Conservation (phyloP, 2,329 filamentous ascomycete genomes). For the Trichoderma brevicompactum region DNA sequence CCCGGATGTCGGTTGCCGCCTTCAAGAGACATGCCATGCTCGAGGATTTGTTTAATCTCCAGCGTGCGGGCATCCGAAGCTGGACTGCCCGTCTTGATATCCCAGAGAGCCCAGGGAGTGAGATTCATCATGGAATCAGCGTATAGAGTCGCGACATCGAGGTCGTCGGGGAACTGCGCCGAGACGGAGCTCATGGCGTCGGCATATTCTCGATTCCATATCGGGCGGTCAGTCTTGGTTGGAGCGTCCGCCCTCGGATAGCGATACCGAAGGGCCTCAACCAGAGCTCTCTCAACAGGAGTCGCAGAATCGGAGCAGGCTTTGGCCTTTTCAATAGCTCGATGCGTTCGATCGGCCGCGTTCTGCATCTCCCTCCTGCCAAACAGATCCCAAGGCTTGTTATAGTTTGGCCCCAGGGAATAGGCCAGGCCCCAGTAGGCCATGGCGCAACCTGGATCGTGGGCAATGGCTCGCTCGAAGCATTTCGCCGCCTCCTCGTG, state of each 20-base stretch:
- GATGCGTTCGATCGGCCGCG: slow-evolving; percentile 48
- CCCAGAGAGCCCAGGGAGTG: slow-evolving; percentile 53
- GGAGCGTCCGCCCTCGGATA: slow-evolving; percentile 59
- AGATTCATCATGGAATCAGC: slow-evolving; percentile 55
- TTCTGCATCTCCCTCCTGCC: slow-evolving; percentile 61
- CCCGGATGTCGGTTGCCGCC: slow-evolving; percentile 63
- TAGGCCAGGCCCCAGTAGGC: slow-evolving; percentile 74
- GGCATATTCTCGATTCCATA: slow-evolving; percentile 44
- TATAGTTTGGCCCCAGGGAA: slow-evolving; percentile 73
- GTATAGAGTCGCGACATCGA: slow-evolving; percentile 45
- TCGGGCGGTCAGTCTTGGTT: slow-evolving; percentile 51
- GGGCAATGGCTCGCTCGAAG: slow-evolving; percentile 62
- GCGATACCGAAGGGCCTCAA: slow-evolving; percentile 64
- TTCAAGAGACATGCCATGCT: slow-evolving; percentile 52
- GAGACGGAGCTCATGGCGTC: slow-evolving; percentile 47
- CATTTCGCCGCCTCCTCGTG: slow-evolving; percentile 71
- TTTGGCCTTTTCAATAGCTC: slow-evolving; percentile 39
- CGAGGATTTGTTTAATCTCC: slow-evolving; percentile 43
- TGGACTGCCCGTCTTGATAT: slow-evolving; percentile 43
- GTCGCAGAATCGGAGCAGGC: slow-evolving; percentile 31
- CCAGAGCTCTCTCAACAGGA: slow-evolving; percentile 62
- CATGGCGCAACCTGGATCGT: slow-evolving; percentile 62
- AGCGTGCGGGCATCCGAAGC: slow-evolving; percentile 41
- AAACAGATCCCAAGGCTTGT: slow-evolving; percentile 78
- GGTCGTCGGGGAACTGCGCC: slow-evolving; percentile 45